phyloP scores from a whole-genome alignment of 768 basidiomycete genomes.

The Termitomyces sp. region DNA sequence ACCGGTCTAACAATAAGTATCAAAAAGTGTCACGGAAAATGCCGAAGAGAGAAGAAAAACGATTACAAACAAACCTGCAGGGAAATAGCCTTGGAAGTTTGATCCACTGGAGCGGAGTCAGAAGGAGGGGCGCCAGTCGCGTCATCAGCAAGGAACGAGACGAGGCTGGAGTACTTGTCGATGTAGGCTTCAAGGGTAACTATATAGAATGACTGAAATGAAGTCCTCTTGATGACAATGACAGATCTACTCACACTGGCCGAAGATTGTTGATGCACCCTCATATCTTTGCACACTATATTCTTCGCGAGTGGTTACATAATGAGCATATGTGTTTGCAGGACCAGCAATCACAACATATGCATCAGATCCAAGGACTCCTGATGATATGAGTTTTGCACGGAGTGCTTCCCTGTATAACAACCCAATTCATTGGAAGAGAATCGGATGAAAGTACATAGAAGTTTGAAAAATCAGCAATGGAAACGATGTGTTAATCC shows the following conservation, averaged over 20 bases:
- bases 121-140: conserved; percentile 45
- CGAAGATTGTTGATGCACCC: conserved; percentile 76
- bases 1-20: conserved; percentile 32
- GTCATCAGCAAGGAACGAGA: conserved; percentile 52
- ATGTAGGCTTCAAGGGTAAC: conserved; percentile 79
- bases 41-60: background rate
- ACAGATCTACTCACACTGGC: conserved; percentile 46
- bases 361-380: conserved; percentile 58
- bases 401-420: conserved; percentile 57
- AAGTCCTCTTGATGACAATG: background rate
- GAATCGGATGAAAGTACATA: background rate
- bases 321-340: conserved; percentile 77
- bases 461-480: conserved; percentile 13
- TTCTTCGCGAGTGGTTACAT: conserved; percentile 68
- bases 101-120: conserved; percentile 59
- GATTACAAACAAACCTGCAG: conserved; percentile 39
- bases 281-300: conserved; percentile 74
- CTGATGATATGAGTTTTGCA: conserved; percentile 53
- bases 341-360: conserved; percentile 78
- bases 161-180: conserved; percentile 63
- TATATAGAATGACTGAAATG: conserved; percentile 18
- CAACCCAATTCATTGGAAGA: background rate
- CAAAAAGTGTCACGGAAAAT: conserved; percentile 1
- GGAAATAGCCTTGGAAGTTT: conserved; percentile 61
- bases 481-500: conserved; percentile 4